phyloP scores from a whole-genome alignment of 192 early-diverging fungal genomes.

The Linnemannia zychae region DNA sequence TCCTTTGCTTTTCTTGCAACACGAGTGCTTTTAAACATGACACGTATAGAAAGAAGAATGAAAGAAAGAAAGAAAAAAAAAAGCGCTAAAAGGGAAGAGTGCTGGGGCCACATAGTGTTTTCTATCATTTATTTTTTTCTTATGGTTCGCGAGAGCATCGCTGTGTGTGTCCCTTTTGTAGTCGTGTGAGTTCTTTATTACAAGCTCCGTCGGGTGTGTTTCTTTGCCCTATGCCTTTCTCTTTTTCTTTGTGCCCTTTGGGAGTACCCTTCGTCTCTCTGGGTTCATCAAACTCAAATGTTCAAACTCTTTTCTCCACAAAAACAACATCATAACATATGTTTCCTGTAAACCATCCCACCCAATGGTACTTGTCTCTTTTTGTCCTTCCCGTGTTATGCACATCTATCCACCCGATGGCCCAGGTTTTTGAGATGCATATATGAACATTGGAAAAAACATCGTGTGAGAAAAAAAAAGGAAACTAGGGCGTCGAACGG shows the following conservation, averaged over 20 bases:
- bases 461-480: conserved; percentile 6
- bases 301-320: conserved; percentile 8
- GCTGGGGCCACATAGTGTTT: conserved; percentile 21
- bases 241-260: neutral
- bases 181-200: conserved; percentile 20
- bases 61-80: neutral
- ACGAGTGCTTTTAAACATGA: neutral
- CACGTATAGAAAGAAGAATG: neutral
- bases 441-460: neutral
- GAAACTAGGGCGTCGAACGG: neutral
- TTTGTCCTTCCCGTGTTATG: neutral
- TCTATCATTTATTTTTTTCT: neutral
- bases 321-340: neutral
- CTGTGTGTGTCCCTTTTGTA: conserved; percentile 4
- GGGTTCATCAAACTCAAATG: conserved; percentile 7
- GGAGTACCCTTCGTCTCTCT: neutral
- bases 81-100: conserved; percentile 4
- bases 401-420: neutral
- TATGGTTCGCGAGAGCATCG: neutral
- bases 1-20: neutral
- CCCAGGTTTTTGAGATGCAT: neutral
- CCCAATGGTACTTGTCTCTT: neutral
- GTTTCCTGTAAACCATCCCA: neutral
- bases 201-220: conserved; percentile 14
- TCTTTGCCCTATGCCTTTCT: neutral